Evolutionary conservation across 169 alveolate genomes (phyloP), one percentile per base, ranked within the genome.

Genomic region (Plasmodium coatneyi): DNA sequence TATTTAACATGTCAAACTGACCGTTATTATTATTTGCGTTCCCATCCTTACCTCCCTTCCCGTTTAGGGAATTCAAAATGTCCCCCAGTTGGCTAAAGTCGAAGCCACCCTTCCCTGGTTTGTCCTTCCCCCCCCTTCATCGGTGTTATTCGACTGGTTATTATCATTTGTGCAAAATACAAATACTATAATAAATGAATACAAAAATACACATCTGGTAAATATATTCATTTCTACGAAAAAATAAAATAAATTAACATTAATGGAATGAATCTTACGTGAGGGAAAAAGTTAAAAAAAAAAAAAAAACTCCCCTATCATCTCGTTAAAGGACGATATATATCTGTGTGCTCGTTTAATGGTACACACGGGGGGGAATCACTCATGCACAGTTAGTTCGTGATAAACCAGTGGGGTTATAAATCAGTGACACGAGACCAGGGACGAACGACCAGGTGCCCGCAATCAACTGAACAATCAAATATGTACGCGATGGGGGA

Each of bases 161-260:
- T 86, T 86, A 10, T 86, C 82, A 79, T 76, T 41, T 86, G 46
- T 22, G 30, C 86, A 76, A 43, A 28, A 32, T 86, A 86, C 72
- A 54, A 41, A 86, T 76, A 86, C 80, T 76, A 78, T 54, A 19
- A 39, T 60, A 71, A 86, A 79, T n/a, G 81, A 86, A 86, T 79
- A 86, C 70, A 86, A 86, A 46, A 74, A 60, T 12, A 76, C 25
- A 86, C 83, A 86, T 86, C 82, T 86, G 46, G 41, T 86, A 54
- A 86, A 86, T 28, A 86, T 36, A 86, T 52, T 86, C 93, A 86
- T 86, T 86, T 86, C 81, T 86, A 86, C 10, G 66, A 86, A 86
- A 78, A 36, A 54, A 56, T 66, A 10, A 84, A 43, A 70, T 56
- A 46, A 46, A 60, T 60, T 60, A 60, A 25, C 74, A 60, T 25